Conservation (phyloP, 192 early-diverging fungal species). For the Gaertneriomyces sp. region DNA sequence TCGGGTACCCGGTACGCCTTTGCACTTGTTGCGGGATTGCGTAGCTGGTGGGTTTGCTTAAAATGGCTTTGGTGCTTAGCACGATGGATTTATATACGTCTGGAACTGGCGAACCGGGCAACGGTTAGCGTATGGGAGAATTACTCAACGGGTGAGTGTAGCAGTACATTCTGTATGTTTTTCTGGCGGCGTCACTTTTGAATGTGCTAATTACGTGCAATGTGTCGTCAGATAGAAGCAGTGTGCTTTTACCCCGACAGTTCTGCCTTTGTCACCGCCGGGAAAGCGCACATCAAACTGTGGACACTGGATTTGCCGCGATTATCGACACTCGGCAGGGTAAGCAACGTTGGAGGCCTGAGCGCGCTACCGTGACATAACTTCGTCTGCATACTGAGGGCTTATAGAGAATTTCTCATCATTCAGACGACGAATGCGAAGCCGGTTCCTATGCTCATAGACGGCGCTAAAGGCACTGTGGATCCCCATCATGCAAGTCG, state of each 20-base stretch:
- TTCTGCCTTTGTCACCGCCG: slow-evolving; percentile 72
- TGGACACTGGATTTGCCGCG: slow-evolving; percentile 61
- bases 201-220: neutral
- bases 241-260: slow-evolving; percentile 63
- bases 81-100: slow-evolving; percentile 77
- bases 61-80: slow-evolving; percentile 36
- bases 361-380: no score
- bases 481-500: slow-evolving; percentile 59
- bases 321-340: no score
- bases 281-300: slow-evolving; percentile 73
- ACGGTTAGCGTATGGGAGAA: slow-evolving; percentile 59
- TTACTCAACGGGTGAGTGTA: slow-evolving; percentile 52
- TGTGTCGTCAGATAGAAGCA: slow-evolving; percentile 32
- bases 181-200: neutral
- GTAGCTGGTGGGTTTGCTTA: neutral
- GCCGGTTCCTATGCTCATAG: slow-evolving; percentile 29
- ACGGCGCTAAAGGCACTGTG: slow-evolving; percentile 66
- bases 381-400: no score
- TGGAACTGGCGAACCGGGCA: slow-evolving; percentile 73
- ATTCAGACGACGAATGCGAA: neutral
- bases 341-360: no score
- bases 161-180: neutral
- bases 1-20: slow-evolving; percentile 65
- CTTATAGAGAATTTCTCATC: no score
- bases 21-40: neutral